Evolutionary conservation across 2,329 filamentous ascomycete genomes (phyloP).

Genomic region (Pleurostoma richardsiae): DNA sequence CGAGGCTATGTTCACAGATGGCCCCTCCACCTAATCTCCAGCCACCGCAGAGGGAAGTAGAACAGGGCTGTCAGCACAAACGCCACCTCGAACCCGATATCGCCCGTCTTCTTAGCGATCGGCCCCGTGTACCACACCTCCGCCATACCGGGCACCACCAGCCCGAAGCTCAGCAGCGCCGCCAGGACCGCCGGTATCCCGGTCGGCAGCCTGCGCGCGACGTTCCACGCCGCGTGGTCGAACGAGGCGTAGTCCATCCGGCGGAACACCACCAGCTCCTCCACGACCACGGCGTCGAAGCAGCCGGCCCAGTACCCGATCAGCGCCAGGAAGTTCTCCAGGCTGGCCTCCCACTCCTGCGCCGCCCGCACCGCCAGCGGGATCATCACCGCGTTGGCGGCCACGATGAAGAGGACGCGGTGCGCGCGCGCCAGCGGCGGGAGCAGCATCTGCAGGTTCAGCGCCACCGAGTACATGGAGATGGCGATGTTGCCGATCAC

Average conservation of each 20-base stretch:
- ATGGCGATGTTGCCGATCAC: constrained; percentile 38
- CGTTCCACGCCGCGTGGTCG: constrained; percentile 42
- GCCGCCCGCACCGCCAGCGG: constrained; percentile 52
- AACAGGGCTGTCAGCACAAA: constrained; percentile 43
- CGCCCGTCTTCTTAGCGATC: constrained; percentile 53
- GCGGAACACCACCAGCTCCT: constrained; percentile 45
- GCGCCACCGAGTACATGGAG: constrained; percentile 30
- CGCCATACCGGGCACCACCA: constrained; percentile 55
- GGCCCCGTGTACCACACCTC: constrained; percentile 59
- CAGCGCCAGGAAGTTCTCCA: constrained; percentile 51
- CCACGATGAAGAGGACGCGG: constrained; percentile 51
- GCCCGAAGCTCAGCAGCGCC: constrained; percentile 37
- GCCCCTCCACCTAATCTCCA: constrained; percentile 31
- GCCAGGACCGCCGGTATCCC: constrained; percentile 42
- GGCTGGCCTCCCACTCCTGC: constrained; percentile 49
- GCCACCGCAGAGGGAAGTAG: constrained; percentile 40
- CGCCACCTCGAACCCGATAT: constrained; percentile 62
- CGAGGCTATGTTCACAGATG: constrained; percentile 4
- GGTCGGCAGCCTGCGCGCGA: constrained; percentile 35
- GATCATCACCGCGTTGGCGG: constrained; percentile 55
- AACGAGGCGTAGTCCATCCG: constrained; percentile 35
- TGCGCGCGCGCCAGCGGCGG: constrained; percentile 51
- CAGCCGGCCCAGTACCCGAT: constrained; percentile 56
- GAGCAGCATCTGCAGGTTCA: constrained; percentile 48
- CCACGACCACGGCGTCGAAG: constrained; percentile 43